Base-by-base conservation (phyloP, 441 rosid species). In the Corymbia citriodora region DNA sequence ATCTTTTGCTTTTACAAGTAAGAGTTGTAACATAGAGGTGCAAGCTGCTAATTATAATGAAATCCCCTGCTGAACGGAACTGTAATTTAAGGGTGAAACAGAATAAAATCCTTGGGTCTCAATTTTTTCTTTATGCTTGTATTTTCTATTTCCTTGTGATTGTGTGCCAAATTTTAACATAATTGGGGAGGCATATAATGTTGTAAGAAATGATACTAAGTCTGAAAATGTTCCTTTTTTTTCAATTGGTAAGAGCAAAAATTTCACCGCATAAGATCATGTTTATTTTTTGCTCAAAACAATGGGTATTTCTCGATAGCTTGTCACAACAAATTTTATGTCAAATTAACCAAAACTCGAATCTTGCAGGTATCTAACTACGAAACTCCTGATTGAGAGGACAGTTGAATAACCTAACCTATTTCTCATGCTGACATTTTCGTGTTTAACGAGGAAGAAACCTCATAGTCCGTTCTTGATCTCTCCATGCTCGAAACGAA, bases 11-110 rank as follows among this genome's bases (percentile, higher is more conserved):
- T 1, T 25, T 59, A 9, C 25, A 23, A 10, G 10, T 25, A 29
- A 25, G 14, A 3, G 3, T 59, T 25, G 0, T 59, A 25, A 59
- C 23, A 25, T 10, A 25, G 7, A 25, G 7, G 0, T 10, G 0
- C 6, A 59, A 57, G 4, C 4, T 25, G 14, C 10, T 59, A 25
- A 59, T 59, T 59, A 23, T 59, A 59, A 10, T 59, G 0, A 6
- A 59, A 59, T 59, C 1, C 0, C 10, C 7, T 10, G 1, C 0
- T 23, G 13, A 23, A 59, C 3, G 13, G 10, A 59, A 13, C 0
- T 10, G 8, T 57, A 57, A 23, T 57, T 57, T 57, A 4, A 57
- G 29, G 13, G 6, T 18, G 25, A 23, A 59, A 0, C 10, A 4
- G 1, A 6, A 23, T 59, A 23, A 59, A 59, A 0, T 2, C 6